phyloP scores from a whole-genome alignment of 352 stramenopile genomes.

The Phytophthora sp. region DNA sequence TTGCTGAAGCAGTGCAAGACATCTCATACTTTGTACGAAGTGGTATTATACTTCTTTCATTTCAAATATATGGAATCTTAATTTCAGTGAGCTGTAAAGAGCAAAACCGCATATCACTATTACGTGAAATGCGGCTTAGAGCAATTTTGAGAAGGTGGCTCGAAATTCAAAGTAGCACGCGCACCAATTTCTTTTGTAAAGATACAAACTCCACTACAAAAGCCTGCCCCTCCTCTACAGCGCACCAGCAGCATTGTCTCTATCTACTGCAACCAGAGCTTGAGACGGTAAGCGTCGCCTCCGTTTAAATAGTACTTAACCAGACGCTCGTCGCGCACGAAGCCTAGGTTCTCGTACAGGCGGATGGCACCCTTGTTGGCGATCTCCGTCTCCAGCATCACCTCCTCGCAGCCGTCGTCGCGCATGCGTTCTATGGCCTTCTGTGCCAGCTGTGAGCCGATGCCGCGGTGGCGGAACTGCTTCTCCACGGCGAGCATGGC shows the following conservation, averaged over 20 bases:
- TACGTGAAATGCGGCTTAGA: too few relatives aligned
- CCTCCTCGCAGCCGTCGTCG: conserved; percentile 79
- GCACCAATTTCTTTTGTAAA: not conserved
- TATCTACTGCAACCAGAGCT: conserved; percentile 84
- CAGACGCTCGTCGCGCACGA: conserved; percentile 92
- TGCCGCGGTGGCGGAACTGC: conserved; percentile 88
- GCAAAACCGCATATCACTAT: too few relatives aligned
- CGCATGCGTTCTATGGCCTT: conserved; percentile 91
- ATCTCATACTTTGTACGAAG: too few relatives aligned
- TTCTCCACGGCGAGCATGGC: conserved; percentile 95
- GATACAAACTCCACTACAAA: too few relatives aligned
- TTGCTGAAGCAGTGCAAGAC: too few relatives aligned
- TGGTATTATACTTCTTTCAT: too few relatives aligned
- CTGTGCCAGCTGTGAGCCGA: conserved; percentile 89
- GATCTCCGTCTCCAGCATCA: conserved; percentile 95
- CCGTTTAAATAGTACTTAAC: conserved; percentile 97
- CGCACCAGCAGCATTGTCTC: not conserved
- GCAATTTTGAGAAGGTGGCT: too few relatives aligned
- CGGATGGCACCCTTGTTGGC: conserved; percentile 91
- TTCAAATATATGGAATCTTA: too few relatives aligned
- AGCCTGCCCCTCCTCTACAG: not conserved
- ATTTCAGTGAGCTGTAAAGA: too few relatives aligned
- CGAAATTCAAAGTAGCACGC: too few relatives aligned
- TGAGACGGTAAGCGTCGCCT: conserved; percentile 93
- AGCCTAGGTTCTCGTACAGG: conserved; percentile 95